A percentile compares a stretch with the other conserved stretches of the same genome.
Conservation (phyloP, 768 basidiomycete species). For the Hygrocybe coccinea region DNA sequence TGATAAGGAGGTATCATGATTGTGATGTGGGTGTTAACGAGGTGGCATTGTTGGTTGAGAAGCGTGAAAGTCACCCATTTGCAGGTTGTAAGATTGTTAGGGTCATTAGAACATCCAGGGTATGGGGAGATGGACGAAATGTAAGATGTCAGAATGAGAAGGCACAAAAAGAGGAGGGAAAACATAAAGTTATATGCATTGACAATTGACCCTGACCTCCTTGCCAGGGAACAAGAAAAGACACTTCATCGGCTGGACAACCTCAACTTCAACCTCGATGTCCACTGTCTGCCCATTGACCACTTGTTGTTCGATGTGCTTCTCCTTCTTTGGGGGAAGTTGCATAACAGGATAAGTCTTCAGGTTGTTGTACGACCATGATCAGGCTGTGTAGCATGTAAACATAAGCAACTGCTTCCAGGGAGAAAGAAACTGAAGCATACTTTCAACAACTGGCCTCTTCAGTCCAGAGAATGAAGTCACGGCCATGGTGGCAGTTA, state of each 20-base stretch:
- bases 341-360: conserved; percentile 63
- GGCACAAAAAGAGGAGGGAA: background rate
- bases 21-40: background rate
- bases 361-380: conserved; percentile 74
- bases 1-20: conserved; percentile 2
- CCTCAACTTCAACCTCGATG: conserved; percentile 49
- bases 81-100: background rate
- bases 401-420: background rate
- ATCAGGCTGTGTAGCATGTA: conserved; percentile 42
- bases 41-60: background rate
- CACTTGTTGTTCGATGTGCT: conserved; percentile 46
- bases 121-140: background rate
- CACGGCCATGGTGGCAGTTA: conserved; percentile 14
- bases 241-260: conserved; percentile 52
- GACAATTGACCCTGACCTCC: conserved; percentile 6
- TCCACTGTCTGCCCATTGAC: conserved; percentile 50
- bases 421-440: conserved; percentile 3
- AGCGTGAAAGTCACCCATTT: background rate
- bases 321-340: conserved; percentile 53
- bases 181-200: background rate
- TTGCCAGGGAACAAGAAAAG: conserved; percentile 66
- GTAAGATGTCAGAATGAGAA: background rate
- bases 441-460: conserved; percentile 52
- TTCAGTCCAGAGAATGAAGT: conserved; percentile 17
- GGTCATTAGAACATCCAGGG: background rate